Evolutionary conservation across 164 flowering plant genomes (phyloP).

Genomic region (Kingdonia uniflora): DNA sequence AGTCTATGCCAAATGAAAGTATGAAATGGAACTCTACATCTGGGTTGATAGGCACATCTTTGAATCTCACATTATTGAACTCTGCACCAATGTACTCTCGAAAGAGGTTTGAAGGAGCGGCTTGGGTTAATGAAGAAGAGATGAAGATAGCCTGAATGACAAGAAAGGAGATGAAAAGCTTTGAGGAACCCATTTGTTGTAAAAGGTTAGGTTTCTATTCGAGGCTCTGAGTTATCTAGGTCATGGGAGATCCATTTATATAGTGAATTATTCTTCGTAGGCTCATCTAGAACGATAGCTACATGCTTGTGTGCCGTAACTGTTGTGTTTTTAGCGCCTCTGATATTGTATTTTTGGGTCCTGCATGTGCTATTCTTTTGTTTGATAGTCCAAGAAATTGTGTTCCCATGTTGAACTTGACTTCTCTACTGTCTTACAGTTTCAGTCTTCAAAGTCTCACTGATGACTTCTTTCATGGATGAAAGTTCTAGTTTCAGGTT

Average conservation of each 20-base stretch:
- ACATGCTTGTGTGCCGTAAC: too few relatives aligned
- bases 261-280: not conserved
- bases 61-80: conserved; percentile 35
- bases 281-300: not conserved
- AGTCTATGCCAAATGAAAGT: conserved; percentile 57
- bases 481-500: too few relatives aligned
- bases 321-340: too few relatives aligned
- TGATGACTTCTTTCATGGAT: too few relatives aligned
- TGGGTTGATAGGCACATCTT: conserved; percentile 43
- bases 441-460: too few relatives aligned
- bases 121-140: conserved; percentile 8
- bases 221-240: not conserved
- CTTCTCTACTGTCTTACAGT: too few relatives aligned
- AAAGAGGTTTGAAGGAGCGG: conserved; percentile 31
- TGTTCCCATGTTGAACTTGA: too few relatives aligned
- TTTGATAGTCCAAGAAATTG: too few relatives aligned
- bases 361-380: too few relatives aligned
- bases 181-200: conserved; percentile 9
- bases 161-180: conserved; percentile 11
- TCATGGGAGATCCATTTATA: conserved; percentile 1
- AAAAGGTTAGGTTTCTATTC: not conserved
- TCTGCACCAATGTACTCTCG: conserved; percentile 59
- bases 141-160: conserved; percentile 16
- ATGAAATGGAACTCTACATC: conserved; percentile 49
- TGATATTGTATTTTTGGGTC: too few relatives aligned